These are phyloP conservation scores for Moesziomyces parantarcticus DNA, from an alignment of 1,284 basidiomycete species.

Conservation along the genomic window DNA sequence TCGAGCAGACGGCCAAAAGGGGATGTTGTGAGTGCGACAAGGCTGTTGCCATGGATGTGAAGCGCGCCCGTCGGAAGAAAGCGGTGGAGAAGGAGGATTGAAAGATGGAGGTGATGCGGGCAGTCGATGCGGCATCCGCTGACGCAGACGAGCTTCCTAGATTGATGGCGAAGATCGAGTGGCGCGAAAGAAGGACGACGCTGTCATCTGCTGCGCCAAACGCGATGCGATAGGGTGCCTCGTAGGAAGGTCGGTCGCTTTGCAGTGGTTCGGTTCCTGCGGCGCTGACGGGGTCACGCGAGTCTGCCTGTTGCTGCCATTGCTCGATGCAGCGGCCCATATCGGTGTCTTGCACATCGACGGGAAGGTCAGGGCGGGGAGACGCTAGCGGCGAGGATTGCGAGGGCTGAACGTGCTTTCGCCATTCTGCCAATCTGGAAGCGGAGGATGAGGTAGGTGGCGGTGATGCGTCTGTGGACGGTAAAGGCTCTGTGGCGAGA, in stretches of 20 bases:
- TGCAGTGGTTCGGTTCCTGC: neutral
- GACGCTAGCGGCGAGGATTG: neutral
- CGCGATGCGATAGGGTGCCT: constrained; percentile 5
- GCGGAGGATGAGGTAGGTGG: neutral
- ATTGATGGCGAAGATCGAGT: constrained; percentile 7
- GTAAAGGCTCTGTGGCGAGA: neutral
- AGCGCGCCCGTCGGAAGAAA: constrained; percentile 18
- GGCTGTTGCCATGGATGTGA: constrained; percentile 21
- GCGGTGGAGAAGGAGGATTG: constrained; percentile 16
- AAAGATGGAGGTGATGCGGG: constrained; percentile 6
- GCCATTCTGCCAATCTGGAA: neutral
- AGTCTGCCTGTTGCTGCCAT: neutral
- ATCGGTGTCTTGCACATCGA: neutral
- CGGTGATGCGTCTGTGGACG: neutral
- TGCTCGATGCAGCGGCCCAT: neutral
- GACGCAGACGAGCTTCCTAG: neutral
- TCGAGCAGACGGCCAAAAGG: constrained; percentile 35
- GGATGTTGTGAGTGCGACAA: neutral
- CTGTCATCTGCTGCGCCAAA: constrained; percentile 8
- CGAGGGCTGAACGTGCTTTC: neutral
- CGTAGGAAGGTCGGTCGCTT: neutral
- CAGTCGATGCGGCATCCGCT: neutral
- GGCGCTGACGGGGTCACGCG: neutral
- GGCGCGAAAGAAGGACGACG: constrained; percentile 15
- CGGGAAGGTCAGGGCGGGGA: no score